Conservation (phyloP, 106 monocot genomes). For the Cymbidium sinense region DNA sequence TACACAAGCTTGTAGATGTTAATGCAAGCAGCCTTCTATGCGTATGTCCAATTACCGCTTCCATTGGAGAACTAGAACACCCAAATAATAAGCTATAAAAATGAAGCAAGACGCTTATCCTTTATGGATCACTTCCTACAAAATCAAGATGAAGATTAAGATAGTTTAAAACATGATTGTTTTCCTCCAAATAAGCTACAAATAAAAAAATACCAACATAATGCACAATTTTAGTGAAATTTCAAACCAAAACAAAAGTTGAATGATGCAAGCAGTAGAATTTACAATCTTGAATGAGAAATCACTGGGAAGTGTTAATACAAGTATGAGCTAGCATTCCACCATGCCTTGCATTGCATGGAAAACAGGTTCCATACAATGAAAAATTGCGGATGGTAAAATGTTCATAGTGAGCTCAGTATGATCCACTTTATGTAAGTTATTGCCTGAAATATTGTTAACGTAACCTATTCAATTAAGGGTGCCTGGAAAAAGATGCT, state of each 20-base stretch:
- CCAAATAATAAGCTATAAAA: background rate
- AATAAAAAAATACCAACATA: background rate
- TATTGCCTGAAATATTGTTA: too few relatives aligned
- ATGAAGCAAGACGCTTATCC: background rate
- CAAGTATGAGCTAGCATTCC: too few relatives aligned
- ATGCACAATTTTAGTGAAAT: background rate
- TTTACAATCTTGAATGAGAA: background rate
- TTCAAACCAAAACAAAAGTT: background rate
- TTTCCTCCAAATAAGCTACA: background rate
- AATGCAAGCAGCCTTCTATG: conserved; percentile 52
- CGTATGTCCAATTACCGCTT: conserved; percentile 44
- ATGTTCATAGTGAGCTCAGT: too few relatives aligned
- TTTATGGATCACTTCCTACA: background rate
- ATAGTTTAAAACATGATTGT: background rate
- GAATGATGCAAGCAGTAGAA: background rate
- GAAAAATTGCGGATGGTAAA: too few relatives aligned
- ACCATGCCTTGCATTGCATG: too few relatives aligned
- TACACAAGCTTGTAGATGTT: conserved; percentile 35
- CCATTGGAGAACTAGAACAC: conserved; percentile 23
- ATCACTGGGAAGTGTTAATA: background rate
- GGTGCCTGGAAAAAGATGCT: too few relatives aligned
- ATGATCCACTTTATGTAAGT: too few relatives aligned
- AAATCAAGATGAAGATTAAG: background rate
- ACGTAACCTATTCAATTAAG: too few relatives aligned
- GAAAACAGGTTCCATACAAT: too few relatives aligned